Evolutionary conservation across 177 flowering plant species (phyloP).

Genomic region (Vitis hybrid): DNA sequence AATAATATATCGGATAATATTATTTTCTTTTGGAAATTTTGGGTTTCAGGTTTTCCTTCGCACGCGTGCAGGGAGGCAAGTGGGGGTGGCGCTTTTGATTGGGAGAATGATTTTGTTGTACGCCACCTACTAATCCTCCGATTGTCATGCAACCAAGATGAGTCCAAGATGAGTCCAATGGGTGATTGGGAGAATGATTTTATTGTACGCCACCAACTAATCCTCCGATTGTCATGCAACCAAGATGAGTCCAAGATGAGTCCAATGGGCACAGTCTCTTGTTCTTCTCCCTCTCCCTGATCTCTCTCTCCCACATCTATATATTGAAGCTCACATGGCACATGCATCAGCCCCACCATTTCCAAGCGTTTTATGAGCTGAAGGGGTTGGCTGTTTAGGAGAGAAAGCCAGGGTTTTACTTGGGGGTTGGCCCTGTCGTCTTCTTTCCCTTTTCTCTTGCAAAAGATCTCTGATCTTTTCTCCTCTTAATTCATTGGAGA

Average conservation of each 20-base stretch:
- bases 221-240: slow-evolving; percentile 39
- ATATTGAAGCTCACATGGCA: background rate
- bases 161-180: no score
- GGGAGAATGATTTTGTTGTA: slow-evolving; percentile 28
- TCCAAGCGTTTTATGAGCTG: no score
- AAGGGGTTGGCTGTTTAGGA: background rate
- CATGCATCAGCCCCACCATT: no score
- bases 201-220: slow-evolving; percentile 37
- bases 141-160: slow-evolving; percentile 41
- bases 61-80: background rate
- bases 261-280: slow-evolving; percentile 14
- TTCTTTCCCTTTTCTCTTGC: no score
- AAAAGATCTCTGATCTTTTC: background rate
- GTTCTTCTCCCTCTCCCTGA: background rate
- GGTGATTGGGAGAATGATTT: slow-evolving; percentile 22
- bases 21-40: no score
- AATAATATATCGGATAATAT: no score
- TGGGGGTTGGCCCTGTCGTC: background rate
- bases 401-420: slow-evolving; percentile 1
- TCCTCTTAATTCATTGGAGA: background rate
- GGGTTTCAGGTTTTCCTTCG: no score
- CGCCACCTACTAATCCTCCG: slow-evolving; percentile 37
- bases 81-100: background rate
- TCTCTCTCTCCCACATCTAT: background rate
- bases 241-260: slow-evolving; percentile 31